Evolutionary conservation across 495 filamentous ascomycete genomes (phyloP), one percentile per base, ranked within the genome.

Genomic region (Penicillium subrubescens): DNA sequence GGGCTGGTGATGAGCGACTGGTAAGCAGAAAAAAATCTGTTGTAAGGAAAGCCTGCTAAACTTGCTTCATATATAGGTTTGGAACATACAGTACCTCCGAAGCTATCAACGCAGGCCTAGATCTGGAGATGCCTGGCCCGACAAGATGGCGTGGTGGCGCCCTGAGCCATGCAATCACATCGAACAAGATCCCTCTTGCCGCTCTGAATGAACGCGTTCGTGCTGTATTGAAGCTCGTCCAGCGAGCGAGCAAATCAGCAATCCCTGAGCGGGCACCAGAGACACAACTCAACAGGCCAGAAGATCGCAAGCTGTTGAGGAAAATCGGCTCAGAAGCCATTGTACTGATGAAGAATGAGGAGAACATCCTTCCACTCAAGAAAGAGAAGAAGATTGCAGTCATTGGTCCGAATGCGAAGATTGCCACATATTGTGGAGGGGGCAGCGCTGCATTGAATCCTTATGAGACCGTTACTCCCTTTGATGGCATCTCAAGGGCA

Each of bases 111-210:
- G 90, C 90, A 48, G 90, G 90, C 12, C 78, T 91, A 6, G 89
- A 92, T 70, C 74, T 93, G 14, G 89, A 91, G 70, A 91, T 91
- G 89, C 88, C 89, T 5, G 88, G 89, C 8, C 83, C 84, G 12
- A 77, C 88, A 0, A 75, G 80, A 54, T 89, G 83, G 74, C 78
- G 89, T 27, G 88, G 87, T 14, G 77, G 79, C 37, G 69, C 79
- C 25, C 75, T 88, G 15, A 70, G 71, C 14, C 84, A 87, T 66
- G 83, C 83, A 25, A 78, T 86, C 46, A 74, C 76, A 3, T 77
- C 81, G 7, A 79, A 87, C 46, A 87, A 89, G 71, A 75, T 87
- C 23, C 74, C 81, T 1, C 72, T 74, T 35, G 75, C 81, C 51
- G 73, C 81, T 29, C 59, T 90, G n/a, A 82, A 90, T 67, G 79